These are phyloP conservation scores for Sporisorium iseilematis-ciliati DNA, from an alignment of 1,284 basidiomycete genomes.

Conservation along the genomic window DNA sequence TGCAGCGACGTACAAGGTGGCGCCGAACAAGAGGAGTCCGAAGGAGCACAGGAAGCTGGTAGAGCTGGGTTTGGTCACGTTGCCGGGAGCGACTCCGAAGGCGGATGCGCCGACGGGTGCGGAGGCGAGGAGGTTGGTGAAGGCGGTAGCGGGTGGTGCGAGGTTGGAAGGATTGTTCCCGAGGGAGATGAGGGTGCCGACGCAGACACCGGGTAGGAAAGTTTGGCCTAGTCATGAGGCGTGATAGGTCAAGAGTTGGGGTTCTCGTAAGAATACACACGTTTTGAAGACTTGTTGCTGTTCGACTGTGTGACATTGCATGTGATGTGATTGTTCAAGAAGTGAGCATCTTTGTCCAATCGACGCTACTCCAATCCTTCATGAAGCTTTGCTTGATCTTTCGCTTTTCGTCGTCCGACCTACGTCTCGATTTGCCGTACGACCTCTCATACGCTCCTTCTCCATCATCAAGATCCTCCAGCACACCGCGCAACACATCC, in stretches of 20 bases:
- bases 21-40: conserved; percentile 59
- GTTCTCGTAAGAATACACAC: no score
- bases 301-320: not conserved
- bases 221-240: conserved; percentile 49
- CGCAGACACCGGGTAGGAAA: conserved; percentile 56
- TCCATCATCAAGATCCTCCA: conserved; percentile 83
- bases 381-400: conserved; percentile 75
- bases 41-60: conserved; percentile 60
- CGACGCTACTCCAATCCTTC: conserved; percentile 70
- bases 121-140: conserved; percentile 48
- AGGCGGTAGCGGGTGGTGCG: conserved; percentile 54
- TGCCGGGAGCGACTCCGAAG: conserved; percentile 19
- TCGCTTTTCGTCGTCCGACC: conserved; percentile 77
- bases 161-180: conserved; percentile 66
- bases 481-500: conserved; percentile 91
- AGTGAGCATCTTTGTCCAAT: conserved; percentile 70
- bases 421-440: conserved; percentile 73
- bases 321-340: not conserved
- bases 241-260: not conserved
- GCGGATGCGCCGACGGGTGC: conserved; percentile 48
- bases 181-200: conserved; percentile 65
- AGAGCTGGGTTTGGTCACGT: conserved; percentile 53
- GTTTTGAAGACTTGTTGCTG: not conserved
- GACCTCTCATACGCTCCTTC: conserved; percentile 22
- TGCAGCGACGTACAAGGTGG: conserved; percentile 59